Evolutionary conservation across 768 basidiomycete genomes (phyloP), one percentile per base, ranked within the genome.

Genomic region (Lactarius psammicola): DNA sequence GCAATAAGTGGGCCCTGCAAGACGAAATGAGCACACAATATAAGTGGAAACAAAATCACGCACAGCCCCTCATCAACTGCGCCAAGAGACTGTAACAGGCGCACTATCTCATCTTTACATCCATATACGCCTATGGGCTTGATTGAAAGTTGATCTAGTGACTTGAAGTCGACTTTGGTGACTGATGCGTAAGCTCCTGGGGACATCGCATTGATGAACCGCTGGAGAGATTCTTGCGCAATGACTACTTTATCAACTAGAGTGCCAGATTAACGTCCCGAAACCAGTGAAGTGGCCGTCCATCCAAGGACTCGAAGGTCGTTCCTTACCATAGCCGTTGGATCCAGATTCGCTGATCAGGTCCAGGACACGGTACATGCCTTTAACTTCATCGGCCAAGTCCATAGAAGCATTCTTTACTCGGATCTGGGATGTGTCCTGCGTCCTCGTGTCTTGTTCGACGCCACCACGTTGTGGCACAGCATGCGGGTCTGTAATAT

Each of bases 201-300:
- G 46, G 69, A 76, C 9, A 85, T 46, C 23, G 70, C 71, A 59
- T 86, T 82, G 67, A 84, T 78, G 59, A 87, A 80, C 6, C 74
- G 65, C 65, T 75, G 73, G 11, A 87, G 73, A 0, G 83, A 81
- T 1, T 79, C 75, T 71, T 85, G 83, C 1, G 78, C 76, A 36
- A 87, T 87, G 74, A 87, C 81, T 30, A 87, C 79, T 70, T 88
- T 87, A 65, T 86, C 85, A 49, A 86, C 86, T 85, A 11, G 11
- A 4, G 46, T 49, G 1, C 46, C 11, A 13, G 23, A 49, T 49
- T 49, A 49, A 23, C n/a, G 11, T 49, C n/a, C 23, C 46, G n/a
- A 23, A 23, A 49, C n/a, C 9, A 6, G 46, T 49, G 11, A 49
- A 49, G 46, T 4, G 23, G n/a, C 1, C 1, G 46, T 11, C n/a